Conservation (phyloP, 202 grass and related monocot species). For the Schoenoplectus triqueter region DNA sequence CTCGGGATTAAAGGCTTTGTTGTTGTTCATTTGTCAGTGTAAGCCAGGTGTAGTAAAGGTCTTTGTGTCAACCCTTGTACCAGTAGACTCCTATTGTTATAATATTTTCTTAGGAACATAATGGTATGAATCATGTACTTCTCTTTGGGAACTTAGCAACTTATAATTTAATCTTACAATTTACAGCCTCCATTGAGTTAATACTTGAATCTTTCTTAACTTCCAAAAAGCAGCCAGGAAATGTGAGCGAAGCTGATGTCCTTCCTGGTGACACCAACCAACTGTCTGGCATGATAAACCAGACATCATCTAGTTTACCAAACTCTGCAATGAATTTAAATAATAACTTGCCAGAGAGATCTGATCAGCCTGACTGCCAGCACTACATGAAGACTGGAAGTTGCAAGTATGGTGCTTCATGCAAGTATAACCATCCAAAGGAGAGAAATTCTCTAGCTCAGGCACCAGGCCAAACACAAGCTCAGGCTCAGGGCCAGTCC, state of each 20-base stretch:
- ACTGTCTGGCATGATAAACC: slow-evolving; percentile 17
- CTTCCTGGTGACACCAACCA: slow-evolving; percentile 18
- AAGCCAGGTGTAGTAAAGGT: not conserved
- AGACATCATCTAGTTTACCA: not conserved
- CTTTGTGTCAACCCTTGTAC: not conserved
- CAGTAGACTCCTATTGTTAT: not conserved
- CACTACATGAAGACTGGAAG: slow-evolving; percentile 45
- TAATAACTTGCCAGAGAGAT: slow-evolving; percentile 67
- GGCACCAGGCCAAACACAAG: not conserved
- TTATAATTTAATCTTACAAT: slow-evolving; percentile 12
- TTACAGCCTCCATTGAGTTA: not conserved
- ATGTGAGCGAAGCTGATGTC: slow-evolving; percentile 26
- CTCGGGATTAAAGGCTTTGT: too few species aligned
- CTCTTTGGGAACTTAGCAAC: not conserved
- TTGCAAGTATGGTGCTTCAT: slow-evolving; percentile 46
- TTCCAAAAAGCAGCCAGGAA: slow-evolving; percentile 30
- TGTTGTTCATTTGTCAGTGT: too few species aligned
- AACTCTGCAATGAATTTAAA: slow-evolving; percentile 32
- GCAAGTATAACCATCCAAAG: slow-evolving; percentile 51
- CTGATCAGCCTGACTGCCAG: slow-evolving; percentile 87
- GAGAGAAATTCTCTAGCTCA: slow-evolving; percentile 28
- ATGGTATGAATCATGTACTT: not conserved
- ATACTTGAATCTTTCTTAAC: not conserved
- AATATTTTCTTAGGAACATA: not conserved
- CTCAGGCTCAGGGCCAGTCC: slow-evolving; percentile 12